Base-by-base conservation (phyloP, 192 early-diverging fungal genomes). In the Phlyctochytrium arcticum region DNA sequence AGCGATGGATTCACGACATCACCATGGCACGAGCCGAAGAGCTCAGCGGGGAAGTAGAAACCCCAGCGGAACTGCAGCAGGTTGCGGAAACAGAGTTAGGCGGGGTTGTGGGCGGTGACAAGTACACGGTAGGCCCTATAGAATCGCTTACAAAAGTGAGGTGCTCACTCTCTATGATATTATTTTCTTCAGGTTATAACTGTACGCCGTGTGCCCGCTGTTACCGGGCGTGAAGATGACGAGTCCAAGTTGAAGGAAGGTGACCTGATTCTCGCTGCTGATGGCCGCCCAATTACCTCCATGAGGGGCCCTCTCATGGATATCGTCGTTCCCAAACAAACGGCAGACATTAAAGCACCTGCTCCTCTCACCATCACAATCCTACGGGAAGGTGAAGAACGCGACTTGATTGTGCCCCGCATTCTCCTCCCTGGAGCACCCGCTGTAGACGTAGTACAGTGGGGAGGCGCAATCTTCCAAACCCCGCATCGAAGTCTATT, bases 401-500 rank as follows among this genome's bases (percentile, higher is more conserved):
- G 15, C 4, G 10, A 23, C 5, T 21, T 69, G 67, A 49, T 10
- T 17, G 12, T 62, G n/a, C 67, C 67, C 8, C 39, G 66, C 3
- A 68, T 68, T 31, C 26, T 51, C 27, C 23, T 68, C 36, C 48
- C 66, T n/a, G 66, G 66, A 8, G 57, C 66, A 2, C 68, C 68
- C 10, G 34, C 10, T 15, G 69, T 70, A 26, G 69, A 70, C 29
- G 60, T 39, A 31, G 69, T 64, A 17, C 69, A 69, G 39, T 70
- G 69, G 69, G 69, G 60, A 7, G 69, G 69, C 1, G 69, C 51
- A 3, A 62, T 70, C 31, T 65, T 80, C 54, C 78, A 80, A 50
- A 80, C 75, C 71, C 78, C 78, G 23, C 75, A 74, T 48, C 73
- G 67, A 19, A 65, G 73, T 17, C 34, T 80, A 0, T 77, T 62